Base-by-base conservation (phyloP, 306 rosid species). In the Rosa persica region DNA sequence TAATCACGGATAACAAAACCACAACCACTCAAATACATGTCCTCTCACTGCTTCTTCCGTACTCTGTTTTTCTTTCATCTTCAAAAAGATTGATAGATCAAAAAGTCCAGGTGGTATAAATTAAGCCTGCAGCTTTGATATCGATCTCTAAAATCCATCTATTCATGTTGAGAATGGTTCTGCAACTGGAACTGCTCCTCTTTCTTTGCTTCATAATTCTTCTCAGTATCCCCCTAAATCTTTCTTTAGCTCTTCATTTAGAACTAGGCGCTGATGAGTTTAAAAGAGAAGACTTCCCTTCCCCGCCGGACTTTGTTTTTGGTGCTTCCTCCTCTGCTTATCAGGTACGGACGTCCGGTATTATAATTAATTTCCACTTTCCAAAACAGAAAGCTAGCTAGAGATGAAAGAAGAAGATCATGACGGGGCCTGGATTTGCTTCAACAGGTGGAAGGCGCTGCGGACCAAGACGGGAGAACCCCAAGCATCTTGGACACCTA, bases 371-470 rank as follows among this genome's bases (percentile, higher is more conserved):
- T 12, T 17, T 48, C 57, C 57, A 19, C 22, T 4, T 1, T 19
- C 16, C 3, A 25, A 2, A 17, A 16, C 49, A 25, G 23, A 1
- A 16, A 0, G 38, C 13, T 27, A 12, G 1, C 2, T 1, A 13
- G 55, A 49, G 2, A 49, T 49, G 20, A 20, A 51, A 51, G 57
- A 51, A 51, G 57, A 51, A 51, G 2, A 17, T 51, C 11, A 23
- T 49, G 27, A 17, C n/a, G 49, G 44, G 39, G 22, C 19, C 40
- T 11, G 38, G 11, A 44, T 43, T 19, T n/a, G 27, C 20, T 23
- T 25, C 52, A n/a, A 47, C 66, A 92, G 97, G 90, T 87, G 69
- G 97, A 92, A 76, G 97, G 97, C 48, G 92, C 96, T 19, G 93
- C 89, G 6, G 70, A 67, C 11, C 77, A 92, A 80, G 93, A 92